A percentile compares a stretch with the other conserved stretches of the same genome.
Evolutionary conservation across 2,329 filamentous ascomycete species (phyloP).

Genomic region (Elsinoe fawcettii): DNA sequence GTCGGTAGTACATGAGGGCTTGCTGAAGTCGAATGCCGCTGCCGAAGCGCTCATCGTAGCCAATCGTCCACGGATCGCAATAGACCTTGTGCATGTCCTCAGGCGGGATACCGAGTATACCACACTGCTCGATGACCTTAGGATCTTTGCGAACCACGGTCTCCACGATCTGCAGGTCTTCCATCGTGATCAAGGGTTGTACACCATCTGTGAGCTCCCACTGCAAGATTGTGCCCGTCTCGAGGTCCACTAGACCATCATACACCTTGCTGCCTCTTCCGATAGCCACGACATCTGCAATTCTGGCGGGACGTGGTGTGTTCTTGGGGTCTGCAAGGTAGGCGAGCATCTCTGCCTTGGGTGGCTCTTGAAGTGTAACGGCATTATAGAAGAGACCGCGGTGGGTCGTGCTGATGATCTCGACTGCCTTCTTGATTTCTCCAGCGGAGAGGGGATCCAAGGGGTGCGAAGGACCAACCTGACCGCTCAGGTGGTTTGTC

Average conservation of each 20-base stretch:
- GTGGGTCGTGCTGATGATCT: constrained; percentile 61
- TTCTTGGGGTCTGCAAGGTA: constrained; percentile 64
- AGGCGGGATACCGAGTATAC: constrained; percentile 68
- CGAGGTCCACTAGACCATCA: constrained; percentile 72
- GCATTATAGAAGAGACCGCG: constrained; percentile 75
- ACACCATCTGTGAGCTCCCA: constrained; percentile 71
- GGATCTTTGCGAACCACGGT: constrained; percentile 66
- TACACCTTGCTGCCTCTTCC: constrained; percentile 69
- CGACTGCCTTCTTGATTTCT: constrained; percentile 67
- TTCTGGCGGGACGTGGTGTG: constrained; percentile 55
- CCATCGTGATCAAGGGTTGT: constrained; percentile 87
- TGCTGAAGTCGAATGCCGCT: constrained; percentile 74
- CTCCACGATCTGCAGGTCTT: constrained; percentile 78
- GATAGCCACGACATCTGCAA: constrained; percentile 79
- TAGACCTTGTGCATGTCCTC: constrained; percentile 93
- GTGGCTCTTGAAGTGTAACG: constrained; percentile 74
- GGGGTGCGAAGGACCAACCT: constrained; percentile 54
- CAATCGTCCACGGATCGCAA: constrained; percentile 94
- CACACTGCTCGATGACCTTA: constrained; percentile 85
- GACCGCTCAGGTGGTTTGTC: constrained; percentile 53
- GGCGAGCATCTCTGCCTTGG: constrained; percentile 72
- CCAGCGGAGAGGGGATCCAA: constrained; percentile 65
- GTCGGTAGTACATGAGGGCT: constrained; percentile 91
- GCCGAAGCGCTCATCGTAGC: constrained; percentile 84
- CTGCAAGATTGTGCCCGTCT: constrained; percentile 55